Percentiles rank a stretch among this genome's conserved stretches.
phyloP scores from a whole-genome alignment of 2,329 filamentous ascomycete genomes.

The Colletotrichum aenigma region DNA sequence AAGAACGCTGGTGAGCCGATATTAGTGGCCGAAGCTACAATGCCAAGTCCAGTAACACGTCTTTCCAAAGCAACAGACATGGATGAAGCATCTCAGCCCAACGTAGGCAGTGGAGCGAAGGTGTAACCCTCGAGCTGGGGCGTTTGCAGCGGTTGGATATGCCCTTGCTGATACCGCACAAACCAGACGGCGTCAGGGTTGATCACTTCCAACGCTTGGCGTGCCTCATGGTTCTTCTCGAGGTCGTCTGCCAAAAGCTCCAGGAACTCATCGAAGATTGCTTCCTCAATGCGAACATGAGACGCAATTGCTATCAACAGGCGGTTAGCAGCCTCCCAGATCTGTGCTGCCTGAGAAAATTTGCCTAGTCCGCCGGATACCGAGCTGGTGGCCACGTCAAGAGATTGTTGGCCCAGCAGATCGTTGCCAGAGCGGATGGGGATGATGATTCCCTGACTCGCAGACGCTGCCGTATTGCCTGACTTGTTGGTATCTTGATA shows the following conservation, averaged over 20 bases:
- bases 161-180: conserved; percentile 53
- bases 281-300: conserved; percentile 68
- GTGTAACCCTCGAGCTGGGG: conserved; percentile 47
- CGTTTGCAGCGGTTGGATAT: conserved; percentile 36
- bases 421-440: conserved; percentile 28
- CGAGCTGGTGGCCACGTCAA: background rate
- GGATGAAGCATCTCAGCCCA: background rate
- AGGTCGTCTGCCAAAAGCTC: conserved; percentile 63
- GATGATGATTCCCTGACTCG: conserved; percentile 25
- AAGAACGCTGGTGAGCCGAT: background rate
- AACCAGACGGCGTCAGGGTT: conserved; percentile 84
- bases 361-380: conserved; percentile 50
- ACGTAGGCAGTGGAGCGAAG: conserved; percentile 32
- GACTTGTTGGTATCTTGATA: background rate
- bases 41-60: background rate
- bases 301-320: conserved; percentile 66
- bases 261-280: conserved; percentile 74
- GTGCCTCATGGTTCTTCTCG: conserved; percentile 50
- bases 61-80: background rate
- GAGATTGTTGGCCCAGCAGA: conserved; percentile 22
- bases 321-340: conserved; percentile 67
- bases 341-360: conserved; percentile 65
- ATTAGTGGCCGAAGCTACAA: background rate
- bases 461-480: background rate
- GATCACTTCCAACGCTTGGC: conserved; percentile 62